These are phyloP conservation scores for Penicillium sp. DNA, from an alignment of 2,329 filamentous ascomycete genomes.

Conservation along the genomic window DNA sequence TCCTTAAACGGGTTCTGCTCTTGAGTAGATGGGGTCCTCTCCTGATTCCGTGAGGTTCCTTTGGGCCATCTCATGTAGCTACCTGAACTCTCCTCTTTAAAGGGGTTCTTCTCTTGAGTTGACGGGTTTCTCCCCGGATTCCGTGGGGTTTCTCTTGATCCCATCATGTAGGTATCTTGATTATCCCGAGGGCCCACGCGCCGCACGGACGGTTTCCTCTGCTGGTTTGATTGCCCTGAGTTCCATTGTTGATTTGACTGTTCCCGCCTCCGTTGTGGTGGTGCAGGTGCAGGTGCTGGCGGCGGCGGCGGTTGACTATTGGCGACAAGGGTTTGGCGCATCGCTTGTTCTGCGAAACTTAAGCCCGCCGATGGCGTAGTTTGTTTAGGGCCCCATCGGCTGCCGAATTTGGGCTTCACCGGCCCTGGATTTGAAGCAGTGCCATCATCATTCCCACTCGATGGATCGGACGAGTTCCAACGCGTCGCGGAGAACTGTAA, in stretches of 20 bases:
- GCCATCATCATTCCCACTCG: conserved; percentile 24
- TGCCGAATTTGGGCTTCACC: conserved; percentile 31
- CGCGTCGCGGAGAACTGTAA: conserved; percentile 35
- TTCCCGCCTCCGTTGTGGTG: background rate
- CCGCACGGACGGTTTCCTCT: background rate
- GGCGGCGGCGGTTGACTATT: conserved; percentile 15
- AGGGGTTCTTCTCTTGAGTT: background rate
- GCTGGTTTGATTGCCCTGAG: background rate
- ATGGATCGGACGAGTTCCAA: conserved; percentile 30
- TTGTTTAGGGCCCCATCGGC: conserved; percentile 23
- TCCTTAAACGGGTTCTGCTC: background rate
- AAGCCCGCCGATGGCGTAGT: conserved; percentile 26
- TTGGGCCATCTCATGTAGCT: background rate
- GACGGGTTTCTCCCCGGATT: background rate
- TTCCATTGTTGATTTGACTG: background rate
- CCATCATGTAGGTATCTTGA: background rate
- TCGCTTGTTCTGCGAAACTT: conserved; percentile 34
- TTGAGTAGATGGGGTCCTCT: background rate
- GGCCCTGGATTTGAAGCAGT: conserved; percentile 12
- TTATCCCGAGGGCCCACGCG: background rate
- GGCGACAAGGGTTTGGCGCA: conserved; percentile 31
- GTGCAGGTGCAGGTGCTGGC: conserved; percentile 5
- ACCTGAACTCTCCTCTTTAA: background rate
- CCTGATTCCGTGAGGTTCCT: background rate
- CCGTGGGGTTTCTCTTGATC: background rate